Base-by-base conservation (phyloP, 805 yeast genomes). In the Schizosaccharomyces cryophilus region DNA sequence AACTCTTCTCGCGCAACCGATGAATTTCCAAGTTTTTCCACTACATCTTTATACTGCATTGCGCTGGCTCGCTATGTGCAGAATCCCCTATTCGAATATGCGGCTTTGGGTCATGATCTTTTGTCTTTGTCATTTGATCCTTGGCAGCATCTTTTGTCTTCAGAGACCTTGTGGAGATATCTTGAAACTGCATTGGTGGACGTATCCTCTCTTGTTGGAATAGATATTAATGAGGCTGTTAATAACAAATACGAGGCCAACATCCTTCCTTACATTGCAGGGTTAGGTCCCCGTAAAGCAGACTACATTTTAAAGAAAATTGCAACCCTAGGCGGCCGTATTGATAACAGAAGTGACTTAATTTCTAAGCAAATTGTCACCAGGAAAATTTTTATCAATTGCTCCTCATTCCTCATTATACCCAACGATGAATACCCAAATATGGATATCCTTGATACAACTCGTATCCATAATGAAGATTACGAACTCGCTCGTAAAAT, bases 401-500 rank as follows among this genome's bases (percentile, higher is more conserved):
- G 96, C 70, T 85, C 96, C 0, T 84, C 95, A 26, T 93, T 93
- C 74, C 73, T 93, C 68, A 81, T 82, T 67, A 84, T 93, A 62
- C 93, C 87, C 1, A 82, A 65, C 66, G 76, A 66, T 66, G 77
- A 70, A 68, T 70, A 84, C 42, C 69, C 67, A 35, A 62, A 62
- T 31, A 60, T 63, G n/a, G 96, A 90, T 67, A 75, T 84, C 54
- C 77, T 93, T 66, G 99, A 93, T 71, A 89, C 93, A 60, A 93
- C 98, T 0, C 80, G 98, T 73, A 88, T 93, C 58, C 99, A 93
- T 67, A 97, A 97, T 6, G 97, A 93, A 72, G 99, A 93, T 73
- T 93, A 93, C 70, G 95, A 87, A 65, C 77, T 93, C 66, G 97
- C 96, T 2, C 80, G 93, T 60, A 93, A 93, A 70, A 93, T 93